These are phyloP conservation scores for Trifolium subterraneum DNA, from an alignment of 306 rosid genomes.

Conservation along the genomic window DNA sequence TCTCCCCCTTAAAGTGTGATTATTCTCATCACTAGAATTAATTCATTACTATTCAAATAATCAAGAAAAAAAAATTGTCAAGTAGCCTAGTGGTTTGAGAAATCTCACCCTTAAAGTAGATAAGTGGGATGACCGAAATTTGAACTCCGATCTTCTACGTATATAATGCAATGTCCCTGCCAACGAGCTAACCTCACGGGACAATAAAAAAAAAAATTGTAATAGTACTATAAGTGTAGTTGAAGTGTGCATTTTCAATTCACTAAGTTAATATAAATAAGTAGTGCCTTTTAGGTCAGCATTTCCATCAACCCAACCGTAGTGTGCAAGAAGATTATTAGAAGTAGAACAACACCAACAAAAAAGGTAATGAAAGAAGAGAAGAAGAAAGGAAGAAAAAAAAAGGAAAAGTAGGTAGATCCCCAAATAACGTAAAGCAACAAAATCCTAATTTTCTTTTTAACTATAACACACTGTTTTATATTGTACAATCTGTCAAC, in stretches of 20 bases:
- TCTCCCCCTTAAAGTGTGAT: too few relatives aligned
- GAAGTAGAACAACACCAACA: constrained; percentile 27
- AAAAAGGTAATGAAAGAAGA: not conserved
- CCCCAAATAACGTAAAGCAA: constrained; percentile 50
- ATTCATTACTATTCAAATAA: too few relatives aligned
- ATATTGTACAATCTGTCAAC: constrained; percentile 45
- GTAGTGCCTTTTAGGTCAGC: constrained; percentile 50
- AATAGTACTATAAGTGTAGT: not conserved
- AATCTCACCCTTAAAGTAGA: too few relatives aligned
- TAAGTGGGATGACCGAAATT: too few relatives aligned
- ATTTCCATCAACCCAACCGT: constrained; percentile 39
- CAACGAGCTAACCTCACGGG: too few relatives aligned
- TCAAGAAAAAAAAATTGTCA: too few relatives aligned
- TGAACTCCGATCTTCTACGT: too few relatives aligned
- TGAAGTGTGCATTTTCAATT: not conserved
- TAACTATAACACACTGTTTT: constrained; percentile 9
- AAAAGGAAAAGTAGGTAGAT: constrained; percentile 39
- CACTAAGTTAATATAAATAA: constrained; percentile 2
- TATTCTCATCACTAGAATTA: too few relatives aligned
- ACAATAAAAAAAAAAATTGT: too few relatives aligned
- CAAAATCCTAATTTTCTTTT: constrained; percentile 41
- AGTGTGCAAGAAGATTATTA: constrained; percentile 25
- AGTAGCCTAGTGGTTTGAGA: too few relatives aligned
- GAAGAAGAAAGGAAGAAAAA: constrained; percentile 4
- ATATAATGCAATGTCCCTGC: too few relatives aligned